Base-by-base conservation (phyloP, 2,329 filamentous ascomycete genomes). In the Neobulgaria alba region DNA sequence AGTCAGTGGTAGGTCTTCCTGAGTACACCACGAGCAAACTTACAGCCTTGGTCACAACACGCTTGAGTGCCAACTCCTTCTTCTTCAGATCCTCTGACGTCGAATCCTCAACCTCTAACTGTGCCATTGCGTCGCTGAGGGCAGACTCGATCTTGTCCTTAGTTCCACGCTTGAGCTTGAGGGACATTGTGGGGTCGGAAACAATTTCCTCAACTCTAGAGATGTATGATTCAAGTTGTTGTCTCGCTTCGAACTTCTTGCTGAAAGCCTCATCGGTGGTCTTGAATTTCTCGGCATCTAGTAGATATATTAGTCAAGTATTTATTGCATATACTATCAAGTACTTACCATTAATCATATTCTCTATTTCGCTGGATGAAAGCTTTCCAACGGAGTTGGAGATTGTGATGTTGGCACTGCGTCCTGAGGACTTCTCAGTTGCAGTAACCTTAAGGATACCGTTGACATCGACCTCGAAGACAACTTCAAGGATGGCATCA, bases 381-480 rank as follows among this genome's bases (percentile, higher is more conserved):
- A 98, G 86, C 77, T 98, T 98, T 67, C 92, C 92, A 60, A 98
- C 90, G 46, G 92, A 95, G 81, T 98, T 98, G 70, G 86, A 87
- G 71, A 98, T 98, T 65, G 92, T 98, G 68, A 98, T 98, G 81
- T 98, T 98, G 70, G 92, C 92, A 62, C 77, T 92, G 66, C 92
- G 89, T 61, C 92, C 92, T 23, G 92, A 95, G 57, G 87, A 90
- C 82, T 98, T 98, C 79, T 98, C 92, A 35, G 90, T 95, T 55
- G 92, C 92, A 50, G 90, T 96, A 61, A 96, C 92, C 82, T 98
- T 98, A 55, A 98, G 82, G 66, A 95, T 95, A 82, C 92, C 92
- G 76, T 98, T 98, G 77, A 95, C 92, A 58, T 98, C 92, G 63
- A 98, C 92, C 74, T 98, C 92, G 71, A 98, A 96, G 66, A 96